Evolutionary conservation across 1,139 yeast species (phyloP), one percentile per base, ranked within the genome.

Genomic region (Suhomyces bribrorum): DNA sequence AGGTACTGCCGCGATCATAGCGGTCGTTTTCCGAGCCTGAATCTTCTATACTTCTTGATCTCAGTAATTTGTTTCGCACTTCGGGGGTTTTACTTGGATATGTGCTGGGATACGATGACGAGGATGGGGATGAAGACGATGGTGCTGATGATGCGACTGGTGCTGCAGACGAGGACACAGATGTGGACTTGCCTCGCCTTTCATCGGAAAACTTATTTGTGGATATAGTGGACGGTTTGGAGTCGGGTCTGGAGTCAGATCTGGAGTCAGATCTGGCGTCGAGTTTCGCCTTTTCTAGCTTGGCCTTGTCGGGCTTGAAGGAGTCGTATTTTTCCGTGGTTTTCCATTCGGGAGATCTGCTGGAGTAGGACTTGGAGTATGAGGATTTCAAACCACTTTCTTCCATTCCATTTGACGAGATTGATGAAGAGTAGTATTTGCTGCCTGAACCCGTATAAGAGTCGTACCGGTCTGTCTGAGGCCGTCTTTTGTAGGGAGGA

Each of bases 401-500:
- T 26, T 39, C 43, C n/a, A 39, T 33, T 13, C 43, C 43, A 14
- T 39, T 39, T 6, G 43, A 39, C 6, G 43, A 39, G 3, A 39
- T 39, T 13, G 43, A 39, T 4, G 43, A 39, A 7, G 40, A 36
- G 29, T 41, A 41, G 32, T 42, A 37, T 26, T 34, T 37, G 28
- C 37, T 20, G 30, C 31, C 29, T 6, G 31, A 20, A 14, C 43
- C 43, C 9, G 46, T 34, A 16, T 47, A 48, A 12, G 45, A 44
- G 29, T 48, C 52, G 31, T 48, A 48, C 17, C 48, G 36, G 16
- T 46, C 49, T 6, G 30, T 43, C 2, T 43, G 35, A 5, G 49
- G 34, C 14, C 48, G 37, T 20, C 46, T 48, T 29, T 39, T 33
- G 14, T 31, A 24, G 5, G 46, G 29, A 7, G 38, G 22, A 2